These are phyloP conservation scores for Peniophora sp. DNA, from an alignment of 1,284 basidiomycete genomes.

Conservation along the genomic window DNA sequence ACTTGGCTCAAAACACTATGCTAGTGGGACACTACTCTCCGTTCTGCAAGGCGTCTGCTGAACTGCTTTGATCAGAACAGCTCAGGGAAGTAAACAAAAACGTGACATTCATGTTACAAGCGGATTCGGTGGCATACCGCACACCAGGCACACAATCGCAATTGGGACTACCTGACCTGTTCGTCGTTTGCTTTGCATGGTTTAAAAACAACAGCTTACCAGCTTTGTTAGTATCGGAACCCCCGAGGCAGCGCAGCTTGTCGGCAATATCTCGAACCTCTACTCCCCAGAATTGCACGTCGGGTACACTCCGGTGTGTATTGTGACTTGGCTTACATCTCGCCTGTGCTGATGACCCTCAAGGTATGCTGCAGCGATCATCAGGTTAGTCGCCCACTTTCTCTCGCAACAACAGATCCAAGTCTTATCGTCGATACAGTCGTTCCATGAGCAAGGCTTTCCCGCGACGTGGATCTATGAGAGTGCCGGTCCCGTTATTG, in stretches of 20 bases:
- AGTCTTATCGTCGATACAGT: slow-evolving; percentile 36
- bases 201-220: background rate
- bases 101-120: slow-evolving; percentile 77
- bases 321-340: background rate
- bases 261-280: slow-evolving; percentile 63
- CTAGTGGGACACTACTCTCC: slow-evolving; percentile 34
- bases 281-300: slow-evolving; percentile 80
- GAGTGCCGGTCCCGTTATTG: slow-evolving; percentile 72
- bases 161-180: slow-evolving; percentile 65
- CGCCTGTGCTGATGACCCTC: background rate
- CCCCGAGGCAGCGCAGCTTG: slow-evolving; percentile 64
- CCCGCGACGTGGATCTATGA: slow-evolving; percentile 79
- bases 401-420: too few relatives aligned
- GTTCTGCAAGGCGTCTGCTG: background rate
- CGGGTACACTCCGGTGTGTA: slow-evolving; percentile 56
- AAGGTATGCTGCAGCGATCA: slow-evolving; percentile 86
- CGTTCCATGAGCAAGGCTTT: slow-evolving; percentile 77
- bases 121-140: slow-evolving; percentile 84
- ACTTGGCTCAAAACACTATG: slow-evolving; percentile 58
- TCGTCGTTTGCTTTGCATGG: slow-evolving; percentile 12
- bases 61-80: slow-evolving; percentile 37
- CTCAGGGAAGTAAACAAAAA: slow-evolving; percentile 51
- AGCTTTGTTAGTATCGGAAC: slow-evolving; percentile 58
- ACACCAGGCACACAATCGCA: slow-evolving; percentile 68
- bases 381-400: slow-evolving; percentile 15